Evolutionary conservation across 441 rosid genomes (phyloP).

Genomic region (Adansonia madagascariensis): DNA sequence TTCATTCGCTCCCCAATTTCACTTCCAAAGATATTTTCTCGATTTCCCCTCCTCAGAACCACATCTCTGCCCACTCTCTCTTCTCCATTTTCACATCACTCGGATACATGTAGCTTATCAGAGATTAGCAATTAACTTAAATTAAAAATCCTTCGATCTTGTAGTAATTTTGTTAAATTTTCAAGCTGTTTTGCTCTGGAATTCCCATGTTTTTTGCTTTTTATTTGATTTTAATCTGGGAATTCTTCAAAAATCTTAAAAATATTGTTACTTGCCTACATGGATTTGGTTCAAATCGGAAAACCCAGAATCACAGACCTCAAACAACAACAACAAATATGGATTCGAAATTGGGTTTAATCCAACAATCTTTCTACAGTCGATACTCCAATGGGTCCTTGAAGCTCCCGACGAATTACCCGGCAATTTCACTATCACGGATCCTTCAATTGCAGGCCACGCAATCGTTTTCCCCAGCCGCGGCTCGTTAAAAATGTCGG

Average conservation of each 20-base stretch:
- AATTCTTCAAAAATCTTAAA: not conserved
- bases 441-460: conserved; percentile 74
- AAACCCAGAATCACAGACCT: conserved; percentile 28
- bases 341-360: conserved; percentile 55
- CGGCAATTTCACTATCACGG: conserved; percentile 79
- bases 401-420: conserved; percentile 72
- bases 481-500: conserved; percentile 72
- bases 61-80: not conserved
- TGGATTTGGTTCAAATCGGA: conserved; percentile 65
- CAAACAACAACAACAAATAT: conserved; percentile 35
- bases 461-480: conserved; percentile 84
- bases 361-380: conserved; percentile 46
- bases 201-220: conserved; percentile 15
- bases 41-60: not conserved
- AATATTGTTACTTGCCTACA: conserved; percentile 39
- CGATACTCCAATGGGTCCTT: conserved; percentile 59
- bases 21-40: conserved; percentile 35
- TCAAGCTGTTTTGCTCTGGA: not conserved
- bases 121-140: not conserved
- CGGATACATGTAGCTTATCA: not conserved
- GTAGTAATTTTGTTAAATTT: not conserved
- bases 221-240: conserved; percentile 9
- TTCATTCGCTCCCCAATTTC: conserved; percentile 31
- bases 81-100: not conserved
- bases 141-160: not conserved